phyloP scores from a whole-genome alignment of 225 moss, liverwort and hornwort genomes.

The Pseudoscleropodium purum region DNA sequence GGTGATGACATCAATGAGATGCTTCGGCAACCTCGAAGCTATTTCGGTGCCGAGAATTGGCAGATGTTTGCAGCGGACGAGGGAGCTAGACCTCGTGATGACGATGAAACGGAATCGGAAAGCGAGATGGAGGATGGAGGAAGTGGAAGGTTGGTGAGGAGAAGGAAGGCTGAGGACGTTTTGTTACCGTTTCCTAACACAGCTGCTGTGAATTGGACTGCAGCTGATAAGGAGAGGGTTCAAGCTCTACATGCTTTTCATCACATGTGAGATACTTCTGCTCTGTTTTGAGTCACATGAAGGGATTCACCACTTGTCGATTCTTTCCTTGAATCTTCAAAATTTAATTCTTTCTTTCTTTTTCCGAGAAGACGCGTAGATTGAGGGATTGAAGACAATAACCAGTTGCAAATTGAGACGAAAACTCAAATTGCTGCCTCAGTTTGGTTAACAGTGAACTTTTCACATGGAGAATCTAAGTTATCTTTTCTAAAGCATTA shows the following conservation, averaged over 20 bases:
- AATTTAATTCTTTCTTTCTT: background rate
- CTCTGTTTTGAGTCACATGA: background rate
- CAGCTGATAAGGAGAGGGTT: slow-evolving; percentile 51
- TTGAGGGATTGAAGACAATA: background rate
- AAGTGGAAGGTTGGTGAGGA: background rate
- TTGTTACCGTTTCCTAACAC: slow-evolving; percentile 12
- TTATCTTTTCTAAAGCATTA: background rate
- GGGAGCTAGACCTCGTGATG: slow-evolving; percentile 10
- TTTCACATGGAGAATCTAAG: background rate
- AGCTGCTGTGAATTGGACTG: slow-evolving; percentile 32
- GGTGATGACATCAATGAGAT: slow-evolving; percentile 9
- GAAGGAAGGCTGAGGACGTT: slow-evolving; percentile 30
- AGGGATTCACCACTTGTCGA: background rate
- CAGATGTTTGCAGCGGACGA: slow-evolving; percentile 44
- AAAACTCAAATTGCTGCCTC: background rate
- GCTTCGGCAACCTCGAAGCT: slow-evolving; percentile 15
- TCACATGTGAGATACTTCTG: slow-evolving; percentile 14
- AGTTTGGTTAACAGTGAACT: background rate
- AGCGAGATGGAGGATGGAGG: slow-evolving; percentile 1
- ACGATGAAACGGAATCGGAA: slow-evolving; percentile 3
- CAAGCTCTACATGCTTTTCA: slow-evolving; percentile 46
- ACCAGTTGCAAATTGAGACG: background rate
- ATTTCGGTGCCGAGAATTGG: slow-evolving; percentile 22
- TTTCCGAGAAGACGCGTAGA: background rate
- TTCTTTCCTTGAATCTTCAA: background rate